Conservation (phyloP, 2,329 filamentous ascomycete species). For the Ramichloridium luteum region DNA sequence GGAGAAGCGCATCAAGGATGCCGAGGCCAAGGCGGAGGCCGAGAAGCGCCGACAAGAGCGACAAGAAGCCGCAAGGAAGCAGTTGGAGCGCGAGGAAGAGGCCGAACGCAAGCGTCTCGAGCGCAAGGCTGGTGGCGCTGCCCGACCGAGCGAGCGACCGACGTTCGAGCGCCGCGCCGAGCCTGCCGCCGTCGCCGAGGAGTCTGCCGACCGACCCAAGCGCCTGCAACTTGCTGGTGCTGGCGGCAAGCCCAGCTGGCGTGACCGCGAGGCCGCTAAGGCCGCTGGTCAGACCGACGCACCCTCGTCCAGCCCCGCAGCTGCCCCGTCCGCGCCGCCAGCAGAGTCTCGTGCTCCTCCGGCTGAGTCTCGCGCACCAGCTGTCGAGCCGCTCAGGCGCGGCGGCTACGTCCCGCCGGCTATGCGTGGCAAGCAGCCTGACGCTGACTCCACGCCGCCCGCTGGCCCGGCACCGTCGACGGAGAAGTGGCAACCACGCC, state of each 20-base stretch:
- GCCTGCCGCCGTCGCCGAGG: constrained; percentile 32
- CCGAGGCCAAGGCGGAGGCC: constrained; percentile 51
- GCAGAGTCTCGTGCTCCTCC: constrained; percentile 23
- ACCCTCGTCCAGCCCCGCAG: constrained; percentile 10
- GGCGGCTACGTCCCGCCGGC: constrained; percentile 36
- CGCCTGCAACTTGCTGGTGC: constrained; percentile 47
- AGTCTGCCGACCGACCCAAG: constrained; percentile 44
- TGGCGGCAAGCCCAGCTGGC: constrained; percentile 51
- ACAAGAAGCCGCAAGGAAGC: constrained; percentile 23
- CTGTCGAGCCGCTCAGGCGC: constrained; percentile 26
- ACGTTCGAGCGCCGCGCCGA: constrained; percentile 14
- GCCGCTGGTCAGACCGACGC: constrained; percentile 24
- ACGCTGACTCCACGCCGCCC: constrained; percentile 18
- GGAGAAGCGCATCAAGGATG: constrained; percentile 48
- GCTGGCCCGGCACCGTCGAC: constrained; percentile 16
- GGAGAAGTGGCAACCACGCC: constrained; percentile 15
- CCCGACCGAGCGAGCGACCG: constrained; percentile 26
- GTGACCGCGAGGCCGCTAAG: constrained; percentile 53
- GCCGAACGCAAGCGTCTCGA: constrained; percentile 63
- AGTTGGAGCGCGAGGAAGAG: constrained; percentile 61
- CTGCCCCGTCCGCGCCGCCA: constrained; percentile 18
- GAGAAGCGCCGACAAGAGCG: constrained; percentile 52
- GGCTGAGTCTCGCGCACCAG: constrained; percentile 21
- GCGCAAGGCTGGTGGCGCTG: constrained; percentile 36
- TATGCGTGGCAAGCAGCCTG: constrained; percentile 25